A percentile compares a stretch with the other conserved stretches of the same genome.
Evolutionary conservation across 768 basidiomycete genomes (phyloP).

Genomic region (Tulasnella sp.): DNA sequence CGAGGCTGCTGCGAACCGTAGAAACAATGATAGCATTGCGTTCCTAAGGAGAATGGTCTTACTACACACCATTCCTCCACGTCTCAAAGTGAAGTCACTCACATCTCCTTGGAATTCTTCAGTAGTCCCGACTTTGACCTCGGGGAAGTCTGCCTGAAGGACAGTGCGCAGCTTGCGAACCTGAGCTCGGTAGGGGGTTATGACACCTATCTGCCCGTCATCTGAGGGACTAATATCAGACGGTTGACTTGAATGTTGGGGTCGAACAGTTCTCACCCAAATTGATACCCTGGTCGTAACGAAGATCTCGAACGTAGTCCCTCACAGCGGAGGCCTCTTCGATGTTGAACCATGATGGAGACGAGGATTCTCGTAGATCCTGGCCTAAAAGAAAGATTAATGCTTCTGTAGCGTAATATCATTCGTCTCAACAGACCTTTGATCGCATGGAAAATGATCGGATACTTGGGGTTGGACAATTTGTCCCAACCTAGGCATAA

Average conservation of each 20-base stretch:
- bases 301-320: slow-evolving; percentile 11
- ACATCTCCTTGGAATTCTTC: slow-evolving; percentile 53
- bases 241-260: neutral
- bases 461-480: slow-evolving; percentile 18
- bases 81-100: slow-evolving; percentile 20
- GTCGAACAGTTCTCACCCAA: neutral
- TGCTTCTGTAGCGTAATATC: too few relatives aligned
- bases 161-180: slow-evolving; percentile 43
- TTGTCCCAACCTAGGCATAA: neutral
- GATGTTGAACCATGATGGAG: slow-evolving; percentile 70
- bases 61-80: neutral
- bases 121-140: slow-evolving; percentile 46
- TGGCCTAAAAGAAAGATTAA: slow-evolving; percentile 37
- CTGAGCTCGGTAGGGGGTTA: slow-evolving; percentile 67
- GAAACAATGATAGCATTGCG: slow-evolving; percentile 24
- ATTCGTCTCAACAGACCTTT: neutral
- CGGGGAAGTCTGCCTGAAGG: slow-evolving; percentile 37
- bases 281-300: neutral
- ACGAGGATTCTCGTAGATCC: slow-evolving; percentile 65
- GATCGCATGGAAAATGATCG: slow-evolving; percentile 29
- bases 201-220: slow-evolving; percentile 56
- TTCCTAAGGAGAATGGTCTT: neutral
- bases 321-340: slow-evolving; percentile 2
- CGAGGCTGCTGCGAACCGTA: slow-evolving; percentile 19
- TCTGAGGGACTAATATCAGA: neutral